These are phyloP conservation scores for Crucihimalaya himalaica DNA, from an alignment of 345 rosid genomes.

Conservation along the genomic window DNA sequence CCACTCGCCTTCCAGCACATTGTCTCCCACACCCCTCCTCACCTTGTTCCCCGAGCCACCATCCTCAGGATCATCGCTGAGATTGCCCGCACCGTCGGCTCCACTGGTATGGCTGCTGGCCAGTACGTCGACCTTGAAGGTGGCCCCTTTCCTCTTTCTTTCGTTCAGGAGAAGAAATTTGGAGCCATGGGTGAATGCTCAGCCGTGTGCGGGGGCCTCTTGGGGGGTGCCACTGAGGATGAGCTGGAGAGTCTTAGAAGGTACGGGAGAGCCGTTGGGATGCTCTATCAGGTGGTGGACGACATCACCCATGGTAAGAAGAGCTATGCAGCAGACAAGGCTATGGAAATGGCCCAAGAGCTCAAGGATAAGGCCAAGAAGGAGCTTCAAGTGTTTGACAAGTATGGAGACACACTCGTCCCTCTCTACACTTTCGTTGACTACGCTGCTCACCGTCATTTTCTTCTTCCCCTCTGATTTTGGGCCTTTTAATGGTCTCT, in stretches of 20 bases:
- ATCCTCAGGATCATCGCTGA: conserved; percentile 77
- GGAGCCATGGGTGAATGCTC: conserved; percentile 94
- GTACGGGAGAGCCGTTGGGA: conserved; percentile 90
- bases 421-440: conserved; percentile 90
- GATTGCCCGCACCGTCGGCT: conserved; percentile 92
- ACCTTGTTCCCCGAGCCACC: conserved; percentile 65
- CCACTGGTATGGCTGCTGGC: conserved; percentile 96
- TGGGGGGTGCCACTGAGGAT: conserved; percentile 81
- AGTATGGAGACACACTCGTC: conserved; percentile 55
- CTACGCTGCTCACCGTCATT: conserved; percentile 69
- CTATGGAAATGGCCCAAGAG: conserved; percentile 63
- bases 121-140: conserved; percentile 93
- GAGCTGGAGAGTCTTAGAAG: conserved; percentile 70
- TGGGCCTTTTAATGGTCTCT: conserved; percentile 25
- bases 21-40: conserved; percentile 67
- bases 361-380: conserved; percentile 59
- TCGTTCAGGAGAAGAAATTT: conserved; percentile 81
- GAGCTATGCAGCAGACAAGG: conserved; percentile 62
- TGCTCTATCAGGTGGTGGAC: conserved; percentile 77
- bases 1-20: conserved; percentile 94
- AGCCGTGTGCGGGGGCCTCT: conserved; percentile 86
- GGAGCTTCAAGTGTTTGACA: conserved; percentile 64
- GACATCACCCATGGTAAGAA: conserved; percentile 51
- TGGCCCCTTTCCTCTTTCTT: conserved; percentile 55
- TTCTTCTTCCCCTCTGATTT: conserved; percentile 31